Evolutionary conservation across 2,329 filamentous ascomycete species (phyloP).

Genomic region (Cryphonectria carpinicola): DNA sequence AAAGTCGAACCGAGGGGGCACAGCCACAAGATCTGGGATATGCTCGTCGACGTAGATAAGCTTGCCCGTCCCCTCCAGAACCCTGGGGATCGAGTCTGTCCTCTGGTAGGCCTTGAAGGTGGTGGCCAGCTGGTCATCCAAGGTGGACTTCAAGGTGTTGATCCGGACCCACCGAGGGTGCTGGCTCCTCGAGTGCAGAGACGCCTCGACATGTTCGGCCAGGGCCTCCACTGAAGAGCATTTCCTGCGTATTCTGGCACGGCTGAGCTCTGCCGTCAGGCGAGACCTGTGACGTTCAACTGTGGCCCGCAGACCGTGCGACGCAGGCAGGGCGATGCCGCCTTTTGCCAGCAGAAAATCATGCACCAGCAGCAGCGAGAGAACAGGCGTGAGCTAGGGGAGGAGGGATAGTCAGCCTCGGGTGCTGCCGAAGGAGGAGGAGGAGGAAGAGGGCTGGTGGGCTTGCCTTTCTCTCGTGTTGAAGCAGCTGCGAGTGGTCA

Average conservation of each 20-base stretch:
- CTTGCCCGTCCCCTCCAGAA: constrained; percentile 53
- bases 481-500: constrained; percentile 75
- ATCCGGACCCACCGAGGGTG: constrained; percentile 93
- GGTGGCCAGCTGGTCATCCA: constrained; percentile 72
- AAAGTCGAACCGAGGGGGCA: constrained; percentile 73
- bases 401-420: constrained; percentile 34
- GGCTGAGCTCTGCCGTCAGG: constrained; percentile 80
- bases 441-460: constrained; percentile 5
- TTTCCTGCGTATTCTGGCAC: constrained; percentile 73
- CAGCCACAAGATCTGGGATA: constrained; percentile 80
- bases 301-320: constrained; percentile 75
- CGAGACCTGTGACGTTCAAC: constrained; percentile 82
- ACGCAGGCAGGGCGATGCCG: constrained; percentile 79
- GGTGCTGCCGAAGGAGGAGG: not conserved
- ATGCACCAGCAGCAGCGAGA: constrained; percentile 83
- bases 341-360: constrained; percentile 81
- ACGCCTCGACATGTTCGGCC: constrained; percentile 58
- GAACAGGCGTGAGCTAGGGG: constrained; percentile 73
- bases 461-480: constrained; percentile 80
- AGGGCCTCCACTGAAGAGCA: constrained; percentile 71
- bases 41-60: constrained; percentile 75
- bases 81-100: constrained; percentile 59
- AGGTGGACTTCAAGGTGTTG: constrained; percentile 74
- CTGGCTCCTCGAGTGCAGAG: constrained; percentile 53
- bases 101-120: constrained; percentile 71